Base-by-base conservation (phyloP, 805 yeast species). In the Pichia scutulata region DNA sequence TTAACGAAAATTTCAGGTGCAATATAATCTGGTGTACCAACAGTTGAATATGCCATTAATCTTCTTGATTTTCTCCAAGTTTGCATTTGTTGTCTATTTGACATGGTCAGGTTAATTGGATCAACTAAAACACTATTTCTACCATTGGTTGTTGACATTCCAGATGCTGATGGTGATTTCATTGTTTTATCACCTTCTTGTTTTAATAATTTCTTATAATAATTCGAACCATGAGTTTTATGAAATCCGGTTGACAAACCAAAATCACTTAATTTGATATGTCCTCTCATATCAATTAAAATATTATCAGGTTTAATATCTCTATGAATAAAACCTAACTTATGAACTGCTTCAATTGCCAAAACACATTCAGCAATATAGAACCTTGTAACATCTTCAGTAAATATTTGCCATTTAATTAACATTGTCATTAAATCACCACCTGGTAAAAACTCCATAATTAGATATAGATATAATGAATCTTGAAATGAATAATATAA, bases 291-390 rank as follows among this genome's bases (percentile, higher is more conserved):
- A 58, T 80, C 85, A 49, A 81, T 77, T 60, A 80, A 71, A 49
- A 80, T 92, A 62, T 93, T 93, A 73, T 93, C 99, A 0, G 99
- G 99, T 68, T 93, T 93, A 61, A 93, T 92, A 67, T 93, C 99
- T 69, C 99, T 79, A 69, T 93, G 99, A 62, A 93, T 93, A 65
- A 89, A 89, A 0, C 97, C 97, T 33, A 89, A 73, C 65, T 86
- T 87, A 69, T 89, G 97, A 58, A 89, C 84, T 6, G 96, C 96
- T 63, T 90, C 97, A 53, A 89, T 89, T 2, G 97, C 97, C 61
- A 90, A 74, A 12, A 89, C 96, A 74, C 96, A 89, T 67, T 89
- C 97, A 2, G 97, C 97, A 83, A 89, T 89, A 68, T 90, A 89
- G 65, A 89, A 89, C 56, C 97, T 74, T 45, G 89, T 89, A 48